These are phyloP conservation scores for Trichoderma semiorbis DNA, from an alignment of 2,329 filamentous ascomycete genomes.

Conservation along the genomic window DNA sequence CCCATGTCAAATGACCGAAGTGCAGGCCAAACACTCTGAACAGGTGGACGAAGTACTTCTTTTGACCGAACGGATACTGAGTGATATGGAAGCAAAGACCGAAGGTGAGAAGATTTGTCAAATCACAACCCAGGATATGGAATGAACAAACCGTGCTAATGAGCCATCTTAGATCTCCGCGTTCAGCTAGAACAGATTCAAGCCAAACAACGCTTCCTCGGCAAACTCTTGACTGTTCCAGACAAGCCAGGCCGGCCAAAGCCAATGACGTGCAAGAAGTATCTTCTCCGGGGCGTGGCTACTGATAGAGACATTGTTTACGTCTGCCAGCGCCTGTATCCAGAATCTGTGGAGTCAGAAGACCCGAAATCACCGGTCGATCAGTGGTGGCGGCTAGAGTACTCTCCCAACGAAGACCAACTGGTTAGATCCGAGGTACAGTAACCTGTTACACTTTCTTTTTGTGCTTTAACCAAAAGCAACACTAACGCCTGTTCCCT, in stretches of 20 bases:
- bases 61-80: constrained; percentile 32
- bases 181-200: constrained; percentile 31
- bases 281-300: constrained; percentile 50
- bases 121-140: background rate
- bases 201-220: constrained; percentile 37
- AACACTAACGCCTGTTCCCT: background rate
- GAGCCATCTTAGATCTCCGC: constrained; percentile 27
- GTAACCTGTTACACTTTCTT: background rate
- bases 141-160: constrained; percentile 23
- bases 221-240: constrained; percentile 38
- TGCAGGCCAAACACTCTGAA: constrained; percentile 30
- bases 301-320: constrained; percentile 47
- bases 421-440: constrained; percentile 50
- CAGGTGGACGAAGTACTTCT: constrained; percentile 35
- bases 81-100: constrained; percentile 34
- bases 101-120: constrained; percentile 32
- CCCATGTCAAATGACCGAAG: constrained; percentile 35
- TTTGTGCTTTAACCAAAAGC: constrained; percentile 16
- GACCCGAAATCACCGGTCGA: constrained; percentile 35
- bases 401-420: constrained; percentile 35
- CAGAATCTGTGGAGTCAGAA: constrained; percentile 42
- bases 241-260: constrained; percentile 35
- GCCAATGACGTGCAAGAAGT: constrained; percentile 44
- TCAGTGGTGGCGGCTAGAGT: constrained; percentile 56
- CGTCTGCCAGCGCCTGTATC: constrained; percentile 44